Evolutionary conservation across 139 green algal genomes (phyloP).

Genomic region (Deuterostichococcus epilithicus): DNA sequence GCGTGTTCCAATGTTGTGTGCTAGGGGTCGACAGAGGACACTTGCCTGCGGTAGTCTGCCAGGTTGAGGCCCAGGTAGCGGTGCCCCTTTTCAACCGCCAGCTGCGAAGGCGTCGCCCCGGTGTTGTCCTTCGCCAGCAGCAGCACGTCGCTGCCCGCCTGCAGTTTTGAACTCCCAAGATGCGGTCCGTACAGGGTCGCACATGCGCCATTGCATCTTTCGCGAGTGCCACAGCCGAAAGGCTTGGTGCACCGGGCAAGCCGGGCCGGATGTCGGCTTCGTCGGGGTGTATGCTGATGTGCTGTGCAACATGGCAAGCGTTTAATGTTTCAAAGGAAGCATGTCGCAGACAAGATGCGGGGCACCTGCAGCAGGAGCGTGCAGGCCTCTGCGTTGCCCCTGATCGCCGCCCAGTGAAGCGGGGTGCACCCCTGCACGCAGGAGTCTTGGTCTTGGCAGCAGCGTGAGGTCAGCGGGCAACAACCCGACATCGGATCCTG

Average conservation of each 20-base stretch:
- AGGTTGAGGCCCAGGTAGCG: conserved; percentile 64
- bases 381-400: conserved; percentile 84
- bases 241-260: neutral
- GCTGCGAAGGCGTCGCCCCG: conserved; percentile 79
- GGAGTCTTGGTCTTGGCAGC: neutral
- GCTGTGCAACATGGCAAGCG: too few relatives aligned
- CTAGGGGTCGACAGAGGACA: neutral
- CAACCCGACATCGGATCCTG: too few relatives aligned
- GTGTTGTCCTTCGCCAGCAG: conserved; percentile 71
- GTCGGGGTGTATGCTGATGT: too few relatives aligned
- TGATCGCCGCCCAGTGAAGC: conserved; percentile 95
- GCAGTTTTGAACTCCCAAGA: too few relatives aligned
- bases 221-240: neutral
- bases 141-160: conserved; percentile 54
- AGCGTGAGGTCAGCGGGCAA: too few relatives aligned
- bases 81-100: conserved; percentile 92
- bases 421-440: conserved; percentile 74
- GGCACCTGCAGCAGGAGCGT: conserved; percentile 85
- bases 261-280: too few relatives aligned
- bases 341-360: neutral
- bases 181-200: neutral
- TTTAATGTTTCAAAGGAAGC: too few relatives aligned
- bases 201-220: neutral
- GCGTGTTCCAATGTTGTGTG: too few relatives aligned
- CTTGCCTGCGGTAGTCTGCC: conserved; percentile 43